These are phyloP conservation scores for Fonsecaea monophora DNA, from an alignment of 2,329 filamentous ascomycete genomes.

Conservation along the genomic window DNA sequence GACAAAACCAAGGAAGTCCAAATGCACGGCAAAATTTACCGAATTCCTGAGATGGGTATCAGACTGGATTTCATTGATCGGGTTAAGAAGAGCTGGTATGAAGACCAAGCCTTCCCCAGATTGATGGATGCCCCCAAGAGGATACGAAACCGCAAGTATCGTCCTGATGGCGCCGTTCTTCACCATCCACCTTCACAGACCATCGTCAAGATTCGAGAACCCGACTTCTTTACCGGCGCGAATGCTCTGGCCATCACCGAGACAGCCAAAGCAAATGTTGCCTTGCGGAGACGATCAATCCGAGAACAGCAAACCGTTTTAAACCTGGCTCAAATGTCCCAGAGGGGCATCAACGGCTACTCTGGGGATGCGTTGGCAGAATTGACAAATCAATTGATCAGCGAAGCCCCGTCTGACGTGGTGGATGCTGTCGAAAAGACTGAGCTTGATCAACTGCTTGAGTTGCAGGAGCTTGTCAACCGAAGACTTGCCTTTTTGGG, in stretches of 20 bases:
- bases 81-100: constrained; percentile 55
- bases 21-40: constrained; percentile 70
- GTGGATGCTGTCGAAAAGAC: constrained; percentile 24
- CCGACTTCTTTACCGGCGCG: constrained; percentile 42
- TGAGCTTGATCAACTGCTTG: constrained; percentile 34
- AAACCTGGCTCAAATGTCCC: constrained; percentile 35
- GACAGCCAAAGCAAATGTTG: constrained; percentile 37
- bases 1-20: constrained; percentile 64
- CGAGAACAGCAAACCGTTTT: constrained; percentile 39
- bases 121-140: constrained; percentile 26
- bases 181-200: constrained; percentile 37
- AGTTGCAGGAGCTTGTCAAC: constrained; percentile 34
- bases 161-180: constrained; percentile 29
- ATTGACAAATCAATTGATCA: constrained; percentile 37
- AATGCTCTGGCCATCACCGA: constrained; percentile 35
- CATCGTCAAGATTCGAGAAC: constrained; percentile 41
- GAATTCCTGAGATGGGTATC: constrained; percentile 68
- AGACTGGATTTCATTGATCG: constrained; percentile 74
- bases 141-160: constrained; percentile 32
- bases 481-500: constrained; percentile 32
- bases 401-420: constrained; percentile 38
- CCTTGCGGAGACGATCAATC: constrained; percentile 35
- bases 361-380: constrained; percentile 35
- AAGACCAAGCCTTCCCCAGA: constrained; percentile 41
- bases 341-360: constrained; percentile 27